Conservation (phyloP, 305 asterid species). For the Solanum chacoense region DNA sequence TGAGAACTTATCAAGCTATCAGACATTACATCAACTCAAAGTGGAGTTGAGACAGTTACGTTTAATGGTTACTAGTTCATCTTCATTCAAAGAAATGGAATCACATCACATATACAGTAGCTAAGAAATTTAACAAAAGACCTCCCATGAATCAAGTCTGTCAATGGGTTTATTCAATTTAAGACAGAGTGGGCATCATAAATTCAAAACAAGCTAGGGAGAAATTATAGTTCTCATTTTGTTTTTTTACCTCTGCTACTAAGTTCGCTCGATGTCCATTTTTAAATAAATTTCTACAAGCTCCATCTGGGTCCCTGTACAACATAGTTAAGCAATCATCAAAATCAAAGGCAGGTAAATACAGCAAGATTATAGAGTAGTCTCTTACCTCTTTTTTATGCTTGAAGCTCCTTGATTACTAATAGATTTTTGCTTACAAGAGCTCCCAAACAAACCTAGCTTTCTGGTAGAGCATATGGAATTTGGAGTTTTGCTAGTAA, state of each 20-base stretch:
- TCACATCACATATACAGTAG: not conserved
- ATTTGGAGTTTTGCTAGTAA: slow-evolving; percentile 41
- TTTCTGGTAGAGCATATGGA: slow-evolving; percentile 33
- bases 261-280: slow-evolving; percentile 19
- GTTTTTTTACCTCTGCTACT: slow-evolving; percentile 19
- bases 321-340: slow-evolving; percentile 6
- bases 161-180: not conserved
- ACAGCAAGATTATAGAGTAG: not conserved
- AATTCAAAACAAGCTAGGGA: not conserved
- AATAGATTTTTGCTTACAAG: slow-evolving; percentile 26
- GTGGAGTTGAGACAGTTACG: not conserved
- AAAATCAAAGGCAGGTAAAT: not conserved
- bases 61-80: not conserved
- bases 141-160: not conserved
- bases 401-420: slow-evolving; percentile 20
- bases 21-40: not conserved
- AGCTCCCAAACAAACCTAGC: slow-evolving; percentile 15
- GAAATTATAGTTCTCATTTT: not conserved
- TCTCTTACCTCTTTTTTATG: slow-evolving; percentile 34
- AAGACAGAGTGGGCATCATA: not conserved
- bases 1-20: not conserved
- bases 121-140: not conserved
- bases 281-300: slow-evolving; percentile 33
- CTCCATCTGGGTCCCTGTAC: slow-evolving; percentile 36
- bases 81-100: not conserved